Evolutionary conservation across 805 yeast species (phyloP), one percentile per base, ranked within the genome.

Genomic region (Soucietia sequanensis): DNA sequence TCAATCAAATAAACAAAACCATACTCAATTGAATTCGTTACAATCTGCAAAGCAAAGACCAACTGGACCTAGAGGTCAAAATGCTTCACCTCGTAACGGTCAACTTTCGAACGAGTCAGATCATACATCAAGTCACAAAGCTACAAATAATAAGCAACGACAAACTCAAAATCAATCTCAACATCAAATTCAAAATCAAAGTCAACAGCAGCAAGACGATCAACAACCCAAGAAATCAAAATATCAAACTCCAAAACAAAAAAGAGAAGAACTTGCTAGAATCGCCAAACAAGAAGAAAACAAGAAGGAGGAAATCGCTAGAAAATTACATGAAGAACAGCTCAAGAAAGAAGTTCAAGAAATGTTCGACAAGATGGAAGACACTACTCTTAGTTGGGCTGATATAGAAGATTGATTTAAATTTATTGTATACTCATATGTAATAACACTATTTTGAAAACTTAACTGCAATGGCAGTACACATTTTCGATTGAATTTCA

Each of bases 341-440:
- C 39, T 56, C 23, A 45, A 51, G 34, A 49, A 48, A 18, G 62
- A 59, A 34, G 57, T 58, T 28, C 41, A 45, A 33, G 44, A 48
- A 25, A 41, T 57, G 52, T 52, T 59, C 21, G 60, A 50, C 23
- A 51, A 56, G 40, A 44, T 61, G 44, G 52, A 45, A 28, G 51
- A 58, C 32, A 54, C 52, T 25, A 41, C 53, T 20, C 41, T 48
- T 29, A 60, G 49, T 39, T 61, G 67, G 67, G 63, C 65, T 12
- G 60, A 52, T 37, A 45, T 60, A 31, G 64, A 56, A 30, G 62
- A 57, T 28, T n/a, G n/a, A n/a, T n/a, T n/a, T n/a, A n/a, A n/a
- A n/a, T n/a, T n/a, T n/a, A n/a, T n/a, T n/a, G n/a, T n/a, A n/a
- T n/a, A n/a, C n/a, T n/a, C n/a, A n/a, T n/a, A n/a, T n/a, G n/a